Base-by-base conservation (phyloP, 2,329 filamentous ascomycete species). In the Alternaria panax region DNA sequence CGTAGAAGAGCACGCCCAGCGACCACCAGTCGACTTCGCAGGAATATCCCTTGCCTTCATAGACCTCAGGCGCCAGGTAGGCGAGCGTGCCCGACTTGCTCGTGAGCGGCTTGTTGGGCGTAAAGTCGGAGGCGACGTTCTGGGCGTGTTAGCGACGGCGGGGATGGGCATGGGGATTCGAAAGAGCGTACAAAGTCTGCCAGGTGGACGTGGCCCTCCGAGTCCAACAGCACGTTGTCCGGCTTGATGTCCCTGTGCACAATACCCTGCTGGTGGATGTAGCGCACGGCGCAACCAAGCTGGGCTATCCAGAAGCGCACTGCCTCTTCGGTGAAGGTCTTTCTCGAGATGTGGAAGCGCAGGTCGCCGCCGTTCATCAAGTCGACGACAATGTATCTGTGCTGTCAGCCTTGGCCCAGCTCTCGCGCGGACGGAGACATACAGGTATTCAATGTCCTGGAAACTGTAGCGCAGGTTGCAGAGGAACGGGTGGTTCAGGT, bases 401-500 rank as follows among this genome's bases (percentile, higher is more conserved):
- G 7, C 11, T 9, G 63, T 74, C 64, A 73, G 70, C 46, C 7
- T 42, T 16, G 18, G 28, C 16, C n/a, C 4, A 8, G 38, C 18
- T 14, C 12, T 20, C 16, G 7, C 22, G 8, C 14, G 16, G 11
- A 5, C 16, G 18, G n/a, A 25, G 24, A 79, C 91, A 74, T 84
- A 97, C 92, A 99, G 90, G 81, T 99, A 99, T 80, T 99, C 95
- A 71, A 98, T 93, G 80, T 99, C 95, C 81, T 99, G 95, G 77
- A 99, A 99, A 81, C 93, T 97, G 82, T 98, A 99, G 73, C 95
- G 91, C 83, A 99, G 83, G 80, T 99, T 99, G 83, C 94, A 98
- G 69, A 99, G 91, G 79, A 98, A 99, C 25, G 94, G 93, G 75
- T 99, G 95, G 78, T 97, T 97, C 72, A 99, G 86, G 78, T 98